Evolutionary conservation across 495 filamentous ascomycete genomes (phyloP).

Genomic region (Jackrogersella minutella): DNA sequence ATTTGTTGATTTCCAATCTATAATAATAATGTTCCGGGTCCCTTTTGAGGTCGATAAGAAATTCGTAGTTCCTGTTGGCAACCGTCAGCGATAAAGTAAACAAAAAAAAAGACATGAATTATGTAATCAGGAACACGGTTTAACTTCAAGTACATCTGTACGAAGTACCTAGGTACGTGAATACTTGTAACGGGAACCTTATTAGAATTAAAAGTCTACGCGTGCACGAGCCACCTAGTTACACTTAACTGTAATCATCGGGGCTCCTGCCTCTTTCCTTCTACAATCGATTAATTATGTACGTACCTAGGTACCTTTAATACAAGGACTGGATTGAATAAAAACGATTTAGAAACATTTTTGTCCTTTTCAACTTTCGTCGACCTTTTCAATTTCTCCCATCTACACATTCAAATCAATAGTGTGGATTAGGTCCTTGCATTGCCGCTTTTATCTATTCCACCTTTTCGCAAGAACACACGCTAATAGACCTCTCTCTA

Average conservation of each 20-base stretch:
- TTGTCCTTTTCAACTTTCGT: neutral
- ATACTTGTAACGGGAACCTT: no score
- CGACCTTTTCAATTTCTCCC: neutral
- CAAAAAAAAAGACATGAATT: constrained; percentile 18
- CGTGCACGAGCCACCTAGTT: neutral
- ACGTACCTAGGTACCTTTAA: no score
- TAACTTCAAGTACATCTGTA: neutral
- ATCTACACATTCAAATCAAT: no score
- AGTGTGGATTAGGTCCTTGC: neutral
- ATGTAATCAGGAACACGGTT: neutral
- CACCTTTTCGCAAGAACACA: neutral
- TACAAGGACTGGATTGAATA: neutral
- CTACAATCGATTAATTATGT: no score
- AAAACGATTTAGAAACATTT: neutral
- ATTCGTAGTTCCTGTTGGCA: constrained; percentile 35
- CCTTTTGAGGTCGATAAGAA: constrained; percentile 4
- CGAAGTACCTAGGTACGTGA: neutral
- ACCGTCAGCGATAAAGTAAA: constrained; percentile 37
- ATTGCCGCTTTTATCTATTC: neutral
- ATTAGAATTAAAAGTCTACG: no score
- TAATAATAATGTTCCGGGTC: no score
- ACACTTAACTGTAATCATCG: neutral
- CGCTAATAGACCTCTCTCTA: no score
- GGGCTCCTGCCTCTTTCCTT: neutral
- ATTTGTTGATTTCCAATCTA: no score